A percentile compares a stretch with the other conserved stretches of the same genome.
These are phyloP conservation scores for Melanomma pulvis-pyrius DNA, from an alignment of 495 filamentous ascomycete species.

Conservation along the genomic window DNA sequence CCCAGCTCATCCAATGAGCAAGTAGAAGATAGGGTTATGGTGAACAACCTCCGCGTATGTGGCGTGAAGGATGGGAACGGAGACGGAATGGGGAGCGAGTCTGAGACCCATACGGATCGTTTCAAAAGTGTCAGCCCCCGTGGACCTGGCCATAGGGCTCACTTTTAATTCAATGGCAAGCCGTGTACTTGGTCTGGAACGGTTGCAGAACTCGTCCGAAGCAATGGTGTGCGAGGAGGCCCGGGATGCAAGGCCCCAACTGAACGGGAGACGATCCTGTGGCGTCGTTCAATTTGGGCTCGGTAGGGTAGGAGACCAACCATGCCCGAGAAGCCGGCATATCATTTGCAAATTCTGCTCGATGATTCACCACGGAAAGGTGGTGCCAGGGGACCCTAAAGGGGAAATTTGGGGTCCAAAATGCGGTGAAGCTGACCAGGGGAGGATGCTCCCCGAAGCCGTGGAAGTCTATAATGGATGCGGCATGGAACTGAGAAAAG, in stretches of 20 bases:
- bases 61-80: constrained; percentile 5
- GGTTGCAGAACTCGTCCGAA: not conserved
- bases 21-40: not conserved
- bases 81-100: not conserved
- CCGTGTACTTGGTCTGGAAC: not conserved
- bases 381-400: constrained; percentile 3
- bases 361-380: constrained; percentile 5
- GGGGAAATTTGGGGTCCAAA: constrained; percentile 35
- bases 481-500: not conserved
- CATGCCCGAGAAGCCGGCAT: constrained; percentile 17
- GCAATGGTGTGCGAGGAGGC: not conserved
- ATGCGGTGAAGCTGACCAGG: constrained; percentile 22
- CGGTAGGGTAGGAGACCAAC: constrained; percentile 25
- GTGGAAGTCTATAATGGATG: not conserved
- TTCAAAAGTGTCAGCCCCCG: constrained; percentile 21
- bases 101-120: not conserved
- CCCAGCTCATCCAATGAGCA: constrained; percentile 11
- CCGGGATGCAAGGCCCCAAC: constrained; percentile 9
- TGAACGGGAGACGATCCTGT: constrained; percentile 26
- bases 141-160: constrained; percentile 14
- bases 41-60: not conserved
- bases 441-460: not conserved
- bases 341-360: not conserved
- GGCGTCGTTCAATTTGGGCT: constrained; percentile 27
- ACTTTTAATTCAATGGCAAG: not conserved